Percentiles rank a stretch among this genome's conserved stretches.
Conservation (phyloP, 1,284 basidiomycete species). For the Bondarzewia mesenterica region DNA sequence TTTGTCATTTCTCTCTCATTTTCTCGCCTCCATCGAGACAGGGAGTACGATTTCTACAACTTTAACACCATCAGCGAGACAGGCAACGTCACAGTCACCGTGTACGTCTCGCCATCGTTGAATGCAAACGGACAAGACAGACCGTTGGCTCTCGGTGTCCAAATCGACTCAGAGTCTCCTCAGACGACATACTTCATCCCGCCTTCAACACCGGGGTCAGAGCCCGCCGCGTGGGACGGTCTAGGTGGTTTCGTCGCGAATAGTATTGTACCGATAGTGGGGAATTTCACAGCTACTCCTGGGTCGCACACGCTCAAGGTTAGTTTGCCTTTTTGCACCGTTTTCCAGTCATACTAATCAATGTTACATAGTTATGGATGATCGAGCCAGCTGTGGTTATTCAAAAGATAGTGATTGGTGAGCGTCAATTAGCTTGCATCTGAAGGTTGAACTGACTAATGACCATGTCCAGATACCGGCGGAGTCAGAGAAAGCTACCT, state of each 20-base stretch:
- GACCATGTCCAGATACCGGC: constrained; percentile 42
- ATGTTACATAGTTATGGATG: constrained; percentile 38
- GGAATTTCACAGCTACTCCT: constrained; percentile 33
- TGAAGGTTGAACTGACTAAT: background rate
- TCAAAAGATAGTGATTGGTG: constrained; percentile 55
- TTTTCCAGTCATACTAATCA: background rate
- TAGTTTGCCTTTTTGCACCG: background rate
- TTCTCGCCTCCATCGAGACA: constrained; percentile 12
- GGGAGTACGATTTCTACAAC: constrained; percentile 61
- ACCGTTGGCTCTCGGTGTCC: constrained; percentile 48
- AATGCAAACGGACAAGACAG: constrained; percentile 48
- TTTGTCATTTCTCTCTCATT: background rate
- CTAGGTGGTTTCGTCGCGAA: constrained; percentile 53
- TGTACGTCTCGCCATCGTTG: constrained; percentile 50
- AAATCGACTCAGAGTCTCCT: constrained; percentile 39
- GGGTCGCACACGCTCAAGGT: constrained; percentile 55
- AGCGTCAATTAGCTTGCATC: constrained; percentile 15
- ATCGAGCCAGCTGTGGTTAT: constrained; percentile 54
- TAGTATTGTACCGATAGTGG: constrained; percentile 31
- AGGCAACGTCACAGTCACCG: constrained; percentile 38
- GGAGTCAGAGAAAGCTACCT: constrained; percentile 48
- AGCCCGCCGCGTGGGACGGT: constrained; percentile 44
- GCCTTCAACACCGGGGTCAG: constrained; percentile 34
- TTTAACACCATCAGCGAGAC: constrained; percentile 39
- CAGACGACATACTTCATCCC: constrained; percentile 47